Evolutionary conservation across 257 asterid species (phyloP), one percentile per base, ranked within the genome.

Genomic region (Catharanthus roseus): DNA sequence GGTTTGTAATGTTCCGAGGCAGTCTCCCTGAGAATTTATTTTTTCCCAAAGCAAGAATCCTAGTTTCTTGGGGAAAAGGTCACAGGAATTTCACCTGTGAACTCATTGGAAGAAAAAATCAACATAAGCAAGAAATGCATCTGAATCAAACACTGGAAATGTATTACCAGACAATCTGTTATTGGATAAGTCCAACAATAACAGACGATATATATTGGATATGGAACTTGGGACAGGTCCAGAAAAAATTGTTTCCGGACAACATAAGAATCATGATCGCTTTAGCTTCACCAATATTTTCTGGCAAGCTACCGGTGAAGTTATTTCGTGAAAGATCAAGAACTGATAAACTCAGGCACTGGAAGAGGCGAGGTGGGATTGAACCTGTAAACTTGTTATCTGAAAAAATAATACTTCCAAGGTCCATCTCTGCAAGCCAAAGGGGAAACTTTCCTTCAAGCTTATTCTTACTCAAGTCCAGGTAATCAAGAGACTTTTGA

Each of bases 341-440:
- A 3, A 72, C 31, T 3, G 78, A 79, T 56, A 79, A 67, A 68
- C 64, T 76, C 65, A 11, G 10, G 28, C 80, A 79, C 42, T 69
- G 53, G 69, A 79, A 79, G 67, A 79, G 73, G 39, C 64, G 72
- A 12, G 77, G 73, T 12, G 80, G 75, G n/a, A 79, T 49, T 55
- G 78, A 36, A 38, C 83, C 80, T 15, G 75, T 75, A 2, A 79
- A 78, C 63, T 72, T 72, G 65, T 79, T 79, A 58, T 79, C 80
- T 9, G 83, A 75, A 50, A 75, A 34, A 64, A 79, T 47, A 34
- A 79, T 72, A 44, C 61, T 65, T 49, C 83, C 80, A 10, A 75
- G 61, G 41, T 72, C 83, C 71, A 79, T 60, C 33, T 72, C 75
- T 6, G 80, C 83, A 33, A 80, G 76, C 84, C 84, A 80, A 18